Evolutionary conservation across 805 yeast species (phyloP).

Genomic region (Starmerella asiatica): DNA sequence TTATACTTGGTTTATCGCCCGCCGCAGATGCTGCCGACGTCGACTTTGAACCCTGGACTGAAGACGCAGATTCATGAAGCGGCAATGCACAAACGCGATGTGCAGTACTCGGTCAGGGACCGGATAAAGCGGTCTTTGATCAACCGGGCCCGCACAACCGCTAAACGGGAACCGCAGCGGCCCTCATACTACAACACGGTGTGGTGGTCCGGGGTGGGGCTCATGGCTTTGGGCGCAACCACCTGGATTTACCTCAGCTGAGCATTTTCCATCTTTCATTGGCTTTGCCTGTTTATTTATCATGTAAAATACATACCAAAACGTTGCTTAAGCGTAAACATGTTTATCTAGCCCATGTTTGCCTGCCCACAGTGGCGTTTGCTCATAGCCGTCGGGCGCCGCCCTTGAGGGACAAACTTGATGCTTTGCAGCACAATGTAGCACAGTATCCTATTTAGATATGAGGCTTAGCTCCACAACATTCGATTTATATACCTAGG

Average conservation of each 20-base stretch:
- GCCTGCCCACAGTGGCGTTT: no score
- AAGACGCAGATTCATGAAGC: constrained; percentile 28
- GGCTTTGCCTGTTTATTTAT: background rate
- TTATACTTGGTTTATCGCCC: constrained; percentile 85
- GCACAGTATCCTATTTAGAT: no score
- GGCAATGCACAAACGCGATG: constrained; percentile 8
- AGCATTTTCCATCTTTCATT: no score
- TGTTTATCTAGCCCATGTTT: no score
- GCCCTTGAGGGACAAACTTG: no score
- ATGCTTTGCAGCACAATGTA: no score
- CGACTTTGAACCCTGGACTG: constrained; percentile 61
- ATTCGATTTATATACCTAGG: no score
- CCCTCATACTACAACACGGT: constrained; percentile 19
- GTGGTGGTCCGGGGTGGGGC: constrained; percentile 31
- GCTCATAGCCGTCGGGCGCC: no score
- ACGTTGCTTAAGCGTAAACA: no score
- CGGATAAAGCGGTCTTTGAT: constrained; percentile 62
- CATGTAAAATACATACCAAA: background rate
- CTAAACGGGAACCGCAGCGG: constrained; percentile 26
- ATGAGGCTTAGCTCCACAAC: no score
- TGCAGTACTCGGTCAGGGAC: constrained; percentile 11
- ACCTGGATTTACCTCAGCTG: constrained; percentile 19
- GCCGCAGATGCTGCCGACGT: constrained; percentile 91
- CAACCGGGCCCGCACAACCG: constrained; percentile 67
- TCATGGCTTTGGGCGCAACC: constrained; percentile 29